Conservation (phyloP, 2,329 filamentous ascomycete genomes). For the Phaeosphaeria sp. region DNA sequence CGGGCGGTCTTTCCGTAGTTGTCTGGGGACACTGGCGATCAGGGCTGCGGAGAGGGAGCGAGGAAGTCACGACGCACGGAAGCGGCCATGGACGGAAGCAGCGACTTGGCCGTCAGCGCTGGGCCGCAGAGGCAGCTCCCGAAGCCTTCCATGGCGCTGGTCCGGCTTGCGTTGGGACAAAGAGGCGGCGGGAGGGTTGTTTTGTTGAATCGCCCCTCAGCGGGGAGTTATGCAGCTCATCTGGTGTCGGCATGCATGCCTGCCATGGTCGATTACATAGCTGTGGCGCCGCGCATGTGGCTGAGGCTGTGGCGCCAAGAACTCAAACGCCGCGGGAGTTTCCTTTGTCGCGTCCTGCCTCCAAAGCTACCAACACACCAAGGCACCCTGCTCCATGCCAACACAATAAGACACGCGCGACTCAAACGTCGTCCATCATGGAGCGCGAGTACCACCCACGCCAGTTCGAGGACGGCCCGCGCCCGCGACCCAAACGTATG, state of each 20-base stretch:
- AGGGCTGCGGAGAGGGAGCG: neutral
- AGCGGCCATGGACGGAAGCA: conserved; percentile 24
- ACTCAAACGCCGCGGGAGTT: neutral
- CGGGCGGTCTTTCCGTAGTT: conserved; percentile 1
- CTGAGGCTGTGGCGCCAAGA: neutral
- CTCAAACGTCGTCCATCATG: conserved; percentile 30
- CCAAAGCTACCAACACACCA: neutral
- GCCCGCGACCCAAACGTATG: conserved; percentile 46
- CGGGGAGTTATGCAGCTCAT: conserved; percentile 20
- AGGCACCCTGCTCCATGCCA: conserved; percentile 4
- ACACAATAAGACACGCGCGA: neutral
- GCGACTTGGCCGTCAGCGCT: conserved; percentile 23
- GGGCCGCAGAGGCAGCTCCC: conserved; percentile 10
- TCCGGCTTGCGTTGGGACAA: conserved; percentile 13
- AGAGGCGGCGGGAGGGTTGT: conserved; percentile 15
- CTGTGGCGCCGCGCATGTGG: neutral
- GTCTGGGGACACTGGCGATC: neutral
- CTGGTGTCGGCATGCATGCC: neutral
- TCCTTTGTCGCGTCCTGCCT: neutral
- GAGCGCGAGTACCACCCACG: conserved; percentile 46
- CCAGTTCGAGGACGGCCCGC: conserved; percentile 42
- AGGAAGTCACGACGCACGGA: conserved; percentile 15
- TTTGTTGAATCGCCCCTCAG: conserved; percentile 27
- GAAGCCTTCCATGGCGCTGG: conserved; percentile 16
- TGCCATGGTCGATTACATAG: neutral